phyloP scores from a whole-genome alignment of 1,284 basidiomycete genomes.

The Boletus mariae region DNA sequence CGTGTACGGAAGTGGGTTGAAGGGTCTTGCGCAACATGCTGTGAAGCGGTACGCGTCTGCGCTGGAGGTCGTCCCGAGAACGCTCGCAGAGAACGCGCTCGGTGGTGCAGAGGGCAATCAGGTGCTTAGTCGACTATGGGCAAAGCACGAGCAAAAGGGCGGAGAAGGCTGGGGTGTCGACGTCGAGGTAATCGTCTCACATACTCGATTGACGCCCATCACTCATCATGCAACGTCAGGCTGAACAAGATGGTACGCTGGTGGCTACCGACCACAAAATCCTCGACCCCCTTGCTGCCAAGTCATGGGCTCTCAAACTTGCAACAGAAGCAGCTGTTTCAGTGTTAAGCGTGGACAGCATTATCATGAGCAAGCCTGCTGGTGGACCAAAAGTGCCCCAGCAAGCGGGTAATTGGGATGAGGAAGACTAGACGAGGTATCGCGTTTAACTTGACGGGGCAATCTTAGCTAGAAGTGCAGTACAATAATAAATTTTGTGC shows the following conservation, averaged over 20 bases:
- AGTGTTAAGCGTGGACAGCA: constrained; percentile 94
- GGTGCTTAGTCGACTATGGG: constrained; percentile 83
- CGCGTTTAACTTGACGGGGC: constrained; percentile 9
- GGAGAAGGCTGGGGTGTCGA: constrained; percentile 86
- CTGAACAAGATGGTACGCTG: constrained; percentile 74
- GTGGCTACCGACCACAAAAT: constrained; percentile 62
- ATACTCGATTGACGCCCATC: background rate
- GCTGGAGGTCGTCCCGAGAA: constrained; percentile 90
- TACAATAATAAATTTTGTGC: constrained; percentile 31
- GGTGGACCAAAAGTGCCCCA: constrained; percentile 84
- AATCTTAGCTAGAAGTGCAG: constrained; percentile 17
- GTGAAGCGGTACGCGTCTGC: constrained; percentile 90
- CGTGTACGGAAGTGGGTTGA: constrained; percentile 83
- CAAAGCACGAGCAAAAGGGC: constrained; percentile 76
- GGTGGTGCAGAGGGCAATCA: constrained; percentile 92
- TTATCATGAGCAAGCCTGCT: constrained; percentile 95
- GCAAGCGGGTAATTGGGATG: constrained; percentile 81
- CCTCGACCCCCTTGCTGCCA: constrained; percentile 83
- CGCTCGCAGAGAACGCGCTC: constrained; percentile 91
- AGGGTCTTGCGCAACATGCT: constrained; percentile 91
- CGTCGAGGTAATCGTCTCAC: constrained; percentile 64
- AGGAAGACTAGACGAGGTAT: constrained; percentile 48
- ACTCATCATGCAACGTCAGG: constrained; percentile 39
- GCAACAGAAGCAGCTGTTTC: constrained; percentile 93
- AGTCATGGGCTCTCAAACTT: constrained; percentile 85